Percentiles rank a stretch among this genome's conserved stretches.
Conservation (phyloP, 2,329 filamentous ascomycete species). For the Davidsoniella neocaledoniae region DNA sequence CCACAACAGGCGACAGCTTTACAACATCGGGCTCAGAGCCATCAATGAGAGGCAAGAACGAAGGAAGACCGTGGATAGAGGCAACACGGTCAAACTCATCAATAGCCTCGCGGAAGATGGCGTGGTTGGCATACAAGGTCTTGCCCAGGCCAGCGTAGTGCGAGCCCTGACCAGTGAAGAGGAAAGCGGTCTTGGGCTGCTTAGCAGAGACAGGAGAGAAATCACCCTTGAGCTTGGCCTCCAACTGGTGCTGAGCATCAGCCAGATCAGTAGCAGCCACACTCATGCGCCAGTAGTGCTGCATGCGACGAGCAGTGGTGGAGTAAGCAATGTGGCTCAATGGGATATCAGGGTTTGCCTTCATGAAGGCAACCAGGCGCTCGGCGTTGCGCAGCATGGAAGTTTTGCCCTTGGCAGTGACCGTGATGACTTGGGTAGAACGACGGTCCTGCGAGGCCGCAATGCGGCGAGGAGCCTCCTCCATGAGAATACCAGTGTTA, state of each 20-base stretch:
- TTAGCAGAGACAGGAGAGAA: slow-evolving; percentile 36
- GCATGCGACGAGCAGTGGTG: slow-evolving; percentile 47
- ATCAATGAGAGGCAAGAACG: slow-evolving; percentile 31
- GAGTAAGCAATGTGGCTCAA: slow-evolving; percentile 48
- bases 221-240: slow-evolving; percentile 37
- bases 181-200: slow-evolving; percentile 25
- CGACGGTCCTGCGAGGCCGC: slow-evolving; percentile 36
- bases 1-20: slow-evolving; percentile 31
- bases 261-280: slow-evolving; percentile 25
- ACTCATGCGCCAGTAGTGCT: slow-evolving; percentile 40
- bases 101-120: slow-evolving; percentile 33
- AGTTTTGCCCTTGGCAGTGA: slow-evolving; percentile 38
- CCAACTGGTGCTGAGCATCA: slow-evolving; percentile 27
- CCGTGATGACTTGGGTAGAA: slow-evolving; percentile 37
- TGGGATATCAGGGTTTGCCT: slow-evolving; percentile 32
- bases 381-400: slow-evolving; percentile 43
- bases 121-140: slow-evolving; percentile 30
- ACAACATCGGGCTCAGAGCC: slow-evolving; percentile 26
- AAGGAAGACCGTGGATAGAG: slow-evolving; percentile 35
- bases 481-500: slow-evolving; percentile 50
- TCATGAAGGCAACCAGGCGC: slow-evolving; percentile 36
- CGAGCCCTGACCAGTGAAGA: slow-evolving; percentile 41
- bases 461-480: slow-evolving; percentile 37
- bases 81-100: slow-evolving; percentile 40
- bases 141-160: slow-evolving; percentile 35